Evolutionary conservation across 768 basidiomycete genomes (phyloP).

Genomic region (Pulveroboletus sp.): DNA sequence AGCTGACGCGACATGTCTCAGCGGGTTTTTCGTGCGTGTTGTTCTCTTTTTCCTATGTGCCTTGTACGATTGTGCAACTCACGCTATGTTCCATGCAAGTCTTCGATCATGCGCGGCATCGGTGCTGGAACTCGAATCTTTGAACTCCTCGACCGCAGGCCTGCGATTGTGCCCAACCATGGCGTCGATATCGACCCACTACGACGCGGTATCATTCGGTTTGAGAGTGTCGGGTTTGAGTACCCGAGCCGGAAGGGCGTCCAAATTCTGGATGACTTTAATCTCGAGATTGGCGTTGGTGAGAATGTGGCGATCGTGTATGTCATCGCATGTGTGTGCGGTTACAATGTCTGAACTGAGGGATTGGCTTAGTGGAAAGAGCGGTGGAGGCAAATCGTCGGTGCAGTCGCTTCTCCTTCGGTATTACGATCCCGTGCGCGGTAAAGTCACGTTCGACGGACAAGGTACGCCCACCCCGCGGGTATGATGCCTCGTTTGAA

Average conservation of each 20-base stretch:
- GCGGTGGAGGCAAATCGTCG: slow-evolving; percentile 93
- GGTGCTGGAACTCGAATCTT: slow-evolving; percentile 94
- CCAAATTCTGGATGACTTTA: slow-evolving; percentile 76
- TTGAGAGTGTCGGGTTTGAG: slow-evolving; percentile 81
- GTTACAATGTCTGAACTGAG: background rate
- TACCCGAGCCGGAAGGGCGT: slow-evolving; percentile 85
- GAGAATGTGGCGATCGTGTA: slow-evolving; percentile 91
- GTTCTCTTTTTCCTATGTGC: background rate
- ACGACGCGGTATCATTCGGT: slow-evolving; percentile 66
- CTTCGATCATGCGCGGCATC: slow-evolving; percentile 94
- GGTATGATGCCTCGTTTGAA: background rate
- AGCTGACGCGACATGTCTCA: slow-evolving; percentile 13
- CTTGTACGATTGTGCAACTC: background rate
- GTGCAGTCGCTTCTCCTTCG: slow-evolving; percentile 81
- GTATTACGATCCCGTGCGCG: slow-evolving; percentile 85
- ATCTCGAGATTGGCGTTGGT: slow-evolving; percentile 75
- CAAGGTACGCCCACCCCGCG: slow-evolving; percentile 48
- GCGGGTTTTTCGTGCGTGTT: slow-evolving; percentile 37
- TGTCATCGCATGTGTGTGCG: slow-evolving; percentile 28
- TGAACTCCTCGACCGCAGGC: slow-evolving; percentile 78
- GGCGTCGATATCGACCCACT: slow-evolving; percentile 55
- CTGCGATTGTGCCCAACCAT: slow-evolving; percentile 60
- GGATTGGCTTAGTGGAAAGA: slow-evolving; percentile 61
- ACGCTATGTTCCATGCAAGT: slow-evolving; percentile 37
- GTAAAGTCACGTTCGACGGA: slow-evolving; percentile 80